phyloP scores from a whole-genome alignment of 768 basidiomycete species.

The Cubamyces sp. region DNA sequence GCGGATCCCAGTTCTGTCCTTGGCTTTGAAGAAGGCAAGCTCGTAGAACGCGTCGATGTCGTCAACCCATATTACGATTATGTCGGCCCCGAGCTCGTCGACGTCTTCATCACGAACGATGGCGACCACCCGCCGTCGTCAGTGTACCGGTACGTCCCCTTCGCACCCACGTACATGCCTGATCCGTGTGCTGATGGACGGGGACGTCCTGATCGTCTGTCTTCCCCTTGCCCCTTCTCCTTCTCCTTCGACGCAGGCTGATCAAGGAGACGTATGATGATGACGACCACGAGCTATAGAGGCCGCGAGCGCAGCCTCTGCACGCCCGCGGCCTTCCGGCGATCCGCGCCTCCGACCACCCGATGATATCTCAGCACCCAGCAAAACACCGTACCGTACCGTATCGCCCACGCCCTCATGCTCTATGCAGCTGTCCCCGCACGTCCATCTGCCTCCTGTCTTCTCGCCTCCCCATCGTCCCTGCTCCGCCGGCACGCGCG shows the following conservation, averaged over 20 bases:
- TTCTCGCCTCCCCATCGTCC: too few relatives aligned
- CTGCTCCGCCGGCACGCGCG: too few relatives aligned
- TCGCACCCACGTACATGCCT: not conserved
- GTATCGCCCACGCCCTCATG: too few relatives aligned
- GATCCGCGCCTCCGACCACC: not conserved
- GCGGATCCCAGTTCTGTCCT: conserved; percentile 68
- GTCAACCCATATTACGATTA: conserved; percentile 98
- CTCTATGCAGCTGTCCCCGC: too few relatives aligned
- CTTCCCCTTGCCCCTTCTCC: too few relatives aligned
- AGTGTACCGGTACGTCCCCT: conserved; percentile 70
- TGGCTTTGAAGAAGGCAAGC: conserved; percentile 76
- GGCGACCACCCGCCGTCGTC: conserved; percentile 97
- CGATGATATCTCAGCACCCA: not conserved
- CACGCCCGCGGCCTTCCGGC: conserved; percentile 8
- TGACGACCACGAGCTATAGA: conserved; percentile 81
- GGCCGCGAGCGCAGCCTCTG: conserved; percentile 5
- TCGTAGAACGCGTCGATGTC: conserved; percentile 89
- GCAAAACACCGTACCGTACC: too few relatives aligned
- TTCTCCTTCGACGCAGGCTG: conserved; percentile 47
- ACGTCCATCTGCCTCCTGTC: too few relatives aligned
- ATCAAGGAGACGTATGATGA: conserved; percentile 96
- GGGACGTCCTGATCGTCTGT: conserved; percentile 10
- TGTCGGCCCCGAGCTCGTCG: conserved; percentile 88
- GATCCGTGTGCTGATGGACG: conserved; percentile 11
- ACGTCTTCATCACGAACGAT: conserved; percentile 95